These are phyloP conservation scores for Chloranthus sessilifolius DNA, from an alignment of 164 flowering plant genomes.

Conservation along the genomic window DNA sequence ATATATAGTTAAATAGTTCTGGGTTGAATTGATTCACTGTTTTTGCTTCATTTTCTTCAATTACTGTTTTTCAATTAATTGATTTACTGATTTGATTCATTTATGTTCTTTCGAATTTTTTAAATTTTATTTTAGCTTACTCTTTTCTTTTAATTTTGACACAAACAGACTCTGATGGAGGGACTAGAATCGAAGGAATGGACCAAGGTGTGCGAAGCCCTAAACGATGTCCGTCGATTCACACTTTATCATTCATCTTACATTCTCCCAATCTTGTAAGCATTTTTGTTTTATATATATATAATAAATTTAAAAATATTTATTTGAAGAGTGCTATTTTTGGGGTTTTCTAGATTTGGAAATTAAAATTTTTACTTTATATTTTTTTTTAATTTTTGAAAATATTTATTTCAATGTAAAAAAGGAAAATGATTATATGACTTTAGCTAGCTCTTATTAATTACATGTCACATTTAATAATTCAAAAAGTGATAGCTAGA, in stretches of 20 bases:
- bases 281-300: neutral
- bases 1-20: too few relatives aligned
- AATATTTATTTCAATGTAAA: too few relatives aligned
- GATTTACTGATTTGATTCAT: neutral
- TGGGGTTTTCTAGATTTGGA: too few relatives aligned
- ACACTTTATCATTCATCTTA: constrained; percentile 56
- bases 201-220: constrained; percentile 68
- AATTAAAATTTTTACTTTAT: too few relatives aligned
- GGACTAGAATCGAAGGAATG: constrained; percentile 80
- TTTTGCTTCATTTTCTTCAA: neutral
- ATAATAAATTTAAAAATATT: too few relatives aligned
- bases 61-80: neutral
- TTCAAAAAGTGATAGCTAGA: too few relatives aligned
- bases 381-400: too few relatives aligned
- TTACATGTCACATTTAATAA: too few relatives aligned
- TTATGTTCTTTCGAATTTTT: neutral
- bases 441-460: too few relatives aligned
- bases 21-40: neutral
- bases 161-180: constrained; percentile 50
- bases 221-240: constrained; percentile 62
- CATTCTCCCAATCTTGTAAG: constrained; percentile 68
- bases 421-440: too few relatives aligned
- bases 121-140: neutral
- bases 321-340: too few relatives aligned
- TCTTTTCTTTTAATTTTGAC: neutral